phyloP scores from a whole-genome alignment of 2,329 filamentous ascomycete genomes.

The Trichophyton equinum region DNA sequence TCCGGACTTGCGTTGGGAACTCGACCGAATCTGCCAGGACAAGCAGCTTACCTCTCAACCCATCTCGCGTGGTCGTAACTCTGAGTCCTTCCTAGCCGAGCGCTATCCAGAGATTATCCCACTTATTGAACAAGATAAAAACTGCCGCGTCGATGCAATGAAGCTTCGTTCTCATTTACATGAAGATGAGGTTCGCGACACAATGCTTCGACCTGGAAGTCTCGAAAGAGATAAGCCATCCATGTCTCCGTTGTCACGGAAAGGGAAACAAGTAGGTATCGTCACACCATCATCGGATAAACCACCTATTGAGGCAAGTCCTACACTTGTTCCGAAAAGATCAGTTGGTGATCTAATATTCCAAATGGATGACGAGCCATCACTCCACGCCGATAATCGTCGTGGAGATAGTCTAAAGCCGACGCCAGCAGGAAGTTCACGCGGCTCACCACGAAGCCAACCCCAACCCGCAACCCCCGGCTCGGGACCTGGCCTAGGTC shows the following conservation, averaged over 20 bases:
- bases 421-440: not conserved
- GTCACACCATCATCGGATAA: conserved; percentile 41
- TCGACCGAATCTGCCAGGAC: conserved; percentile 66
- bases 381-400: not conserved
- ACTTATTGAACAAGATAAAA: conserved; percentile 33
- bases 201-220: conserved; percentile 48
- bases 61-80: conserved; percentile 61
- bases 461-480: not conserved
- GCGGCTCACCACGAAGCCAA: not conserved
- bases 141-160: conserved; percentile 63
- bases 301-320: conserved; percentile 36
- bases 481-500: not conserved
- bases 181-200: conserved; percentile 55
- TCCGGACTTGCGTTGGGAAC: conserved; percentile 63
- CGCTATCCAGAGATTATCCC: conserved; percentile 35
- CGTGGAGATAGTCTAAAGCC: not conserved
- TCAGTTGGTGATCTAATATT: conserved; percentile 75
- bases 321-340: conserved; percentile 53
- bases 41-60: conserved; percentile 72
- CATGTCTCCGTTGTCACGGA: conserved; percentile 32
- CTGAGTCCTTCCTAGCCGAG: conserved; percentile 42
- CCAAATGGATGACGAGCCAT: conserved; percentile 63
- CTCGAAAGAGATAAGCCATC: conserved; percentile 48
- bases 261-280: conserved; percentile 27
- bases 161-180: conserved; percentile 51